Conservation (phyloP, 805 yeast species). For the Ogataea paradorogensis region DNA sequence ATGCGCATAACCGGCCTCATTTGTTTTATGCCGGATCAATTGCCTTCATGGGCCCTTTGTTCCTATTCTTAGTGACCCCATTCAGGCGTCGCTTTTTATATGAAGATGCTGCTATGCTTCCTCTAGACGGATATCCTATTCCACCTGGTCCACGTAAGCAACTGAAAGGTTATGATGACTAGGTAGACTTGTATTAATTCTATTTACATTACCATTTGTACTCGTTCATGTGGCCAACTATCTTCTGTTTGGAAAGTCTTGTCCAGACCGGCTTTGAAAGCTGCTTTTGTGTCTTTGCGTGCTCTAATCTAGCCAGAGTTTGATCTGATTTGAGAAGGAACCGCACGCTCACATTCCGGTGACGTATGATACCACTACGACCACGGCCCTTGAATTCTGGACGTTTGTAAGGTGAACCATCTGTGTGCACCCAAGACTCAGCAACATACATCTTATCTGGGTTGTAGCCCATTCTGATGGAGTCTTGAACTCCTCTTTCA, state of each 20-base stretch:
- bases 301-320: constrained; percentile 57
- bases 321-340: constrained; percentile 69
- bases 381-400: constrained; percentile 88
- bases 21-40: constrained; percentile 61
- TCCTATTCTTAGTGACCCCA: constrained; percentile 58
- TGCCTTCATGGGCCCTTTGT: constrained; percentile 66
- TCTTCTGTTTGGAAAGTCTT: constrained; percentile 42
- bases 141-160: constrained; percentile 52
- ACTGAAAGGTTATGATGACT: constrained; percentile 56
- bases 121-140: constrained; percentile 52
- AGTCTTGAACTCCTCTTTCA: constrained; percentile 68
- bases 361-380: constrained; percentile 73
- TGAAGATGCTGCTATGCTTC: constrained; percentile 64
- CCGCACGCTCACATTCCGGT: constrained; percentile 76
- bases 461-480: constrained; percentile 54
- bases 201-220: constrained; percentile 49
- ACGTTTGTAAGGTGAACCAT: constrained; percentile 69
- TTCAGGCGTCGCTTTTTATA: constrained; percentile 66
- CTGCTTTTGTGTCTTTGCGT: constrained; percentile 53
- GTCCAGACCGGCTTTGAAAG: constrained; percentile 40
- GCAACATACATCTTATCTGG: constrained; percentile 65
- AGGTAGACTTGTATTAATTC: constrained; percentile 5
- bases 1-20: constrained; percentile 75
- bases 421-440: constrained; percentile 90
- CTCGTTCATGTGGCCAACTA: constrained; percentile 51